Base-by-base conservation (phyloP, 208 protist species). In the Leishmania martiniquensis region DNA sequence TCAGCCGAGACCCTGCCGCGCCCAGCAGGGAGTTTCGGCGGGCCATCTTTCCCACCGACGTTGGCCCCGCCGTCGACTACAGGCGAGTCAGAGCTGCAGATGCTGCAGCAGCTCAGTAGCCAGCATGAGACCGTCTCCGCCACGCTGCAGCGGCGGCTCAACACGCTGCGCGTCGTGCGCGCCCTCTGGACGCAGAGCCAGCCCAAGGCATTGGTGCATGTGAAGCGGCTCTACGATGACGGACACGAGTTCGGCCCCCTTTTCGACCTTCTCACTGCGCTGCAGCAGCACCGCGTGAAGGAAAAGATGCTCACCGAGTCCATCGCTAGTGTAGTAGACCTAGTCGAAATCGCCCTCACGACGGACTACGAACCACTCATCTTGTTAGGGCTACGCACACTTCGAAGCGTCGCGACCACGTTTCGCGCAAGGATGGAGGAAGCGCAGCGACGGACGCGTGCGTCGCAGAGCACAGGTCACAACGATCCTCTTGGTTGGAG, bases 201-300 rank as follows among this genome's bases (percentile, higher is more conserved):
- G 72, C 73, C 75, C 12, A 82, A 82, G 39, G 93, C 93, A 1
- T 65, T 94, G 67, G 78, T 78, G 66, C 87, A 95, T 29, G 72
- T 95, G 62, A 76, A 79, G 67, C 80, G 69, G 55, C 62, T 93
- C 2, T 87, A 75, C 68, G 81, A 82, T 7, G 84, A 87, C 17
- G 87, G 85, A 5, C 85, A 85, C 13, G 93, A 97, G 32, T 87
- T 74, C 51, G 89, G 93, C 1, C 84, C 85, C 1, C 73, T 91
- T 45, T 85, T 84, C n/a, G 93, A 97, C 74, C 88, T 97, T 77
- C 78, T 97, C 44, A 85, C 74, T 15, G 75, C 80, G 32, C 88
- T 95, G 86, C 93, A 95, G 80, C 83, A 95, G 76, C 81, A 89
- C 51, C 88, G 87, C 60, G 90, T 94, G 85, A 90, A 90, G 75